Conservation (phyloP, 805 yeast species). For the Teunomyces pallodes region DNA sequence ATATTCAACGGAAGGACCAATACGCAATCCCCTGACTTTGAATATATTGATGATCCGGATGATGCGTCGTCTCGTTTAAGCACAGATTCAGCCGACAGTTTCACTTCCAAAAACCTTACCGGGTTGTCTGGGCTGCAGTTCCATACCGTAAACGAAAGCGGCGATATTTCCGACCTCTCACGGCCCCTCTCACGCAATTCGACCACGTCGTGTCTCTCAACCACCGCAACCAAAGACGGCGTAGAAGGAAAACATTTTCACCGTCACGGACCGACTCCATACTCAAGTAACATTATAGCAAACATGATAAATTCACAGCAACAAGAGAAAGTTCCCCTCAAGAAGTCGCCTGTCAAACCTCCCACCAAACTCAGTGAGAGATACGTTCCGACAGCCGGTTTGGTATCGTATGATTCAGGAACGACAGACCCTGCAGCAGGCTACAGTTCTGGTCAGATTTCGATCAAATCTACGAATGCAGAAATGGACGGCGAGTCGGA, state of each 20-base stretch:
- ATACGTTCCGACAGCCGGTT: background rate
- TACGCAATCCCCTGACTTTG: slow-evolving; percentile 20
- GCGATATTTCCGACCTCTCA: slow-evolving; percentile 23
- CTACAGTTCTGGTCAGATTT: slow-evolving; percentile 9
- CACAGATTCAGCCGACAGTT: slow-evolving; percentile 16
- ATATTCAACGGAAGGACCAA: slow-evolving; percentile 35
- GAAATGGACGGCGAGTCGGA: slow-evolving; percentile 25
- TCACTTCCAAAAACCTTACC: slow-evolving; percentile 19
- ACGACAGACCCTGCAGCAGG: background rate
- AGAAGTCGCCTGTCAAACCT: background rate
- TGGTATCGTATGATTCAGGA: background rate
- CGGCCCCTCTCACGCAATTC: slow-evolving; percentile 62
- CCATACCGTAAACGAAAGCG: background rate
- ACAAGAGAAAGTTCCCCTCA: slow-evolving; percentile 6
- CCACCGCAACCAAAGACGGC: slow-evolving; percentile 74
- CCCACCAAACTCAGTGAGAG: background rate
- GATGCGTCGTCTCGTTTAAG: slow-evolving; percentile 14
- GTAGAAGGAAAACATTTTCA: slow-evolving; percentile 60
- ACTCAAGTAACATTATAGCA: slow-evolving; percentile 29
- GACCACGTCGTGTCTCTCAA: slow-evolving; percentile 64
- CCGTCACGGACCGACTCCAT: slow-evolving; percentile 40
- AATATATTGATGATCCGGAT: slow-evolving; percentile 7
- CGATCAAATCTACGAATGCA: slow-evolving; percentile 27
- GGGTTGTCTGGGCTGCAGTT: slow-evolving; percentile 3
- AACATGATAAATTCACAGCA: slow-evolving; percentile 22